Base-by-base conservation (phyloP, 345 rosid genomes). In the Melaleuca alternifolia region DNA sequence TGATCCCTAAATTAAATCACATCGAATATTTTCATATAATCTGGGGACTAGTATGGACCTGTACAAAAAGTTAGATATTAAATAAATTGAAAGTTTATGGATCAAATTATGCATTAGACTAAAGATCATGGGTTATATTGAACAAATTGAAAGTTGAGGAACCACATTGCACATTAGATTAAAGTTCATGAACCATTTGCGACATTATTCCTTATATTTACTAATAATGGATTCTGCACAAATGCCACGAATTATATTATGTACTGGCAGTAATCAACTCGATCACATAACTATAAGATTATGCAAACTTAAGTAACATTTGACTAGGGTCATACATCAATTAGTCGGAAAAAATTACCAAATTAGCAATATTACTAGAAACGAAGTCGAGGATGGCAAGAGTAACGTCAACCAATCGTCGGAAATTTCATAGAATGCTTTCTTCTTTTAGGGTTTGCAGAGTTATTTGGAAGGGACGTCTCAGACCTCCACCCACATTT, bases 401-500 rank as follows among this genome's bases (percentile, higher is more conserved):
- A 65, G 79, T 24, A 37, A 9, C 4, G 24, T 18, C 79, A 18
- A 18, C 48, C 23, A 41, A 59, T 59, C 44, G 7, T 44, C 6
- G 24, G 54, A 84, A 59, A 54, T 37, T 20, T 37, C 52, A 26
- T 44, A 5, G 21, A 48, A 23, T 10, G 14, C 7, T 57, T 65
- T 30, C 41, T 28, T 54, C 3, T 48, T 83, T n/a, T 11, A 12
- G 52, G 41, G 48, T 71, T 71, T 37, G 82, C 28, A 46, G 51
- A 87, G 59, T 88, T 54, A 30, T 86, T 75, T n/a, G 53, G 84
- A 83, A 61, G 84, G 50, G 59, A 88, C 87, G 26, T 54, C 16
- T 71, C 61, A 18, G 53, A 79, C 84, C 37, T 33, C 20, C 8
- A 11, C 54, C 5, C 7, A 51, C 1, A 16, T 16, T 15, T 2